Evolutionary conservation across 495 filamentous ascomycete genomes (phyloP), one percentile per base, ranked within the genome.

Genomic region (Trypethelium eluteriae): DNA sequence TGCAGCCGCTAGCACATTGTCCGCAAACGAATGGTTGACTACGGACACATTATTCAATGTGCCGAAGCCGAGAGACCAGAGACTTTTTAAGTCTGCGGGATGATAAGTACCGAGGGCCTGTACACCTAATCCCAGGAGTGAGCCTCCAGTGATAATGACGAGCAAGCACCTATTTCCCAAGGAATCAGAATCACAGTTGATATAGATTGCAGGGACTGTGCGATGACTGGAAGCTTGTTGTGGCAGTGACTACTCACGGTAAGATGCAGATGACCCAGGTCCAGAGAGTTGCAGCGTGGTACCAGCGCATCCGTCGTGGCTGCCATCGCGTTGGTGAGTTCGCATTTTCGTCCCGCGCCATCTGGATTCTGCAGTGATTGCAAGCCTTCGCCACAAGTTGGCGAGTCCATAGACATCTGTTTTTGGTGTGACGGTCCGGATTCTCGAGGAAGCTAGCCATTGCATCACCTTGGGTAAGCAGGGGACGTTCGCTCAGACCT

Each of bases 381-480:
- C 6, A 36, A 6, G 32, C 3, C 32, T 59, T 32, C n/a, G 14
- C 9, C 53, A 59, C 32, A 9, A 36, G 2, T 9, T 36, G 34
- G n/a, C 32, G 53, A 32, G 53, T 6, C 64, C 66, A 62, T 39
- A 69, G 39, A 62, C 68, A 69, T 16, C 53, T 32, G 18, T 39
- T 59, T 41, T 41, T 36, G 16, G 68, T 66, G 11, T 32, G 57
- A 4, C 14, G 9, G 62, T 75, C 71, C 3, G 68, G 49, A 3
- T 46, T 12, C n/a, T 32, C 56, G 38, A 87, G 70, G 66, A 84
- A 85, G 0, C 76, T 80, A 3, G 72, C 69, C 10, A 86, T 70
- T 7, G 81, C 81, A 72, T 87, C 83, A 6, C 84, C 84, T 1
- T 83, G 53, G 0, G 80, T 85, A 0, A 82, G 71, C 1, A 86